Conservation (phyloP, 1,284 basidiomycete genomes). For the Filobasidium uniguttulatum region DNA sequence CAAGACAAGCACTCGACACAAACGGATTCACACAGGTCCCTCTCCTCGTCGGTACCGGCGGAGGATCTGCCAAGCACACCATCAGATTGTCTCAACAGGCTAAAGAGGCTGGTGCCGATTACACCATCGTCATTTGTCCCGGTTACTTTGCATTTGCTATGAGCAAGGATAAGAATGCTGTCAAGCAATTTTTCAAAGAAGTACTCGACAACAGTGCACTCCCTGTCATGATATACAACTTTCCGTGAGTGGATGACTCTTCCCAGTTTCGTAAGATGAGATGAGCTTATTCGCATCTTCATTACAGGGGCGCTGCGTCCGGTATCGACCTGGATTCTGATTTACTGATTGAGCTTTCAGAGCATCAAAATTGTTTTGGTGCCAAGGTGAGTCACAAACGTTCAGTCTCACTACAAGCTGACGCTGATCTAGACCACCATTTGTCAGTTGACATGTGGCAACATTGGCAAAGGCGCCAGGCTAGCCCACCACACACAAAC, state of each 20-base stretch:
- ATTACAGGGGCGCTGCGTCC: slow-evolving; percentile 44
- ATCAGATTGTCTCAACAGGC: slow-evolving; percentile 66
- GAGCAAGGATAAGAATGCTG: slow-evolving; percentile 36
- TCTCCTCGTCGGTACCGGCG: slow-evolving; percentile 74
- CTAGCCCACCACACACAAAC: slow-evolving; percentile 45
- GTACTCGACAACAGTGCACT: slow-evolving; percentile 70
- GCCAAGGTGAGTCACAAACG: slow-evolving; percentile 42
- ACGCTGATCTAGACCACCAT: background rate
- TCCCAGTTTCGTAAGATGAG: background rate
- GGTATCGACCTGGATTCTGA: slow-evolving; percentile 80
- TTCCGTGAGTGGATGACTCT: slow-evolving; percentile 46
- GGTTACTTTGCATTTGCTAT: slow-evolving; percentile 41
- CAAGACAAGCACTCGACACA: slow-evolving; percentile 58
- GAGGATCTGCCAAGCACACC: slow-evolving; percentile 61
- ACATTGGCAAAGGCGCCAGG: slow-evolving; percentile 68
- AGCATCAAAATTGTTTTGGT: slow-evolving; percentile 78
- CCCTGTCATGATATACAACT: slow-evolving; percentile 84
- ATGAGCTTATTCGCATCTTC: background rate
- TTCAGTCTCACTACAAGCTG: background rate
- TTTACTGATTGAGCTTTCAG: slow-evolving; percentile 53
- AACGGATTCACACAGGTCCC: slow-evolving; percentile 54
- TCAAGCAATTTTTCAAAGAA: slow-evolving; percentile 41
- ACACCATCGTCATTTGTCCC: slow-evolving; percentile 41
- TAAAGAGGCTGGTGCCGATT: slow-evolving; percentile 61
- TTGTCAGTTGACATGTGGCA: slow-evolving; percentile 58